Evolutionary conservation across 768 basidiomycete species (phyloP), one percentile per base, ranked within the genome.

Genomic region (Leccinum broughii): DNA sequence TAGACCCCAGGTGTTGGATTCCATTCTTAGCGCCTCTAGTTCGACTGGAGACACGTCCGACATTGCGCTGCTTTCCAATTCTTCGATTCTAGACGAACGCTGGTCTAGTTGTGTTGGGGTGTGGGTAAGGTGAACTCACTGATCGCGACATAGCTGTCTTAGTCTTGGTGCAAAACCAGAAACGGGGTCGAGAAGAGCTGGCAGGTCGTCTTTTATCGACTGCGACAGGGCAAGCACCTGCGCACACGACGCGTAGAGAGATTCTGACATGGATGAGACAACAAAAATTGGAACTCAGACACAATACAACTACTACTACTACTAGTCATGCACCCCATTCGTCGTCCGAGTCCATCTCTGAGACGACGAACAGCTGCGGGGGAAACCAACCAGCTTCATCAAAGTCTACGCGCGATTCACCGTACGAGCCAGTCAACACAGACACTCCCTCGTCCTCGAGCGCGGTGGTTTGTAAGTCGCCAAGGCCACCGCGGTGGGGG

Each of bases 1-100:
- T 3, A 95, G 79, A 0, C 81, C 82, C 93, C 93, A 95, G 1
- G 93, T 93, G 71, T 89, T 87, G 51, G 85, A 81, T 69, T 95
- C 92, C 71, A 93, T 78, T 10, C 83, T 79, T 56, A 92, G 73
- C 1, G 85, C 76, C 26, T 88, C 87, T 0, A 88, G 64, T 65
- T 89, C 88, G 28, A 84, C 81, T 41, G 68, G 75, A 17, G 80
- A 75, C 26, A 73, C 65, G 26, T 68, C 77, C 53, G 37, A 72
- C 69, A 62, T 78, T 73, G 37, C 66, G 59, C 34, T 69, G 64
- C 35, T 84, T 81, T 71, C 85, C 75, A 44, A 78, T 62, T 88
- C 85, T 57, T 75, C 75, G 32, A 89, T 74, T 64, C 87, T 88
- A 54, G 49, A 30, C 52, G 54, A 64, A 56, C 11, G 41, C 41